Percentiles rank a stretch among this genome's conserved stretches.
Evolutionary conservation across 176 grass and related monocot species (phyloP).

Genomic region (Puccinellia tenuiflora): DNA sequence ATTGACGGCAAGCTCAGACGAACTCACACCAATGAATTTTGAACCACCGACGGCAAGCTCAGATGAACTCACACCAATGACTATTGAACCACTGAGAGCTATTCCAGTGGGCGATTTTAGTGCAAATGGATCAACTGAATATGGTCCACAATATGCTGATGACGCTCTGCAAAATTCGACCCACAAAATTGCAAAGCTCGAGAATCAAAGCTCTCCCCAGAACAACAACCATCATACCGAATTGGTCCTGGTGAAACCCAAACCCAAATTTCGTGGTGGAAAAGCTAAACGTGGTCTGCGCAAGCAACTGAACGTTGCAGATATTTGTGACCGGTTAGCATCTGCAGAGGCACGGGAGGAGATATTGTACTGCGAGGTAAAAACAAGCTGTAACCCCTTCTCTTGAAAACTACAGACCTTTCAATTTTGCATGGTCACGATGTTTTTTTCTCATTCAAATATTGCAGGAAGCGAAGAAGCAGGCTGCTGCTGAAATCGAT

Average conservation of each 20-base stretch:
- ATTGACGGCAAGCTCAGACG: slow-evolving; percentile 15
- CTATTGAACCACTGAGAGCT: slow-evolving; percentile 60
- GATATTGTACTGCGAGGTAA: slow-evolving; percentile 80
- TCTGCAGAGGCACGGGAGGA: slow-evolving; percentile 62
- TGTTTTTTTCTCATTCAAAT: slow-evolving; percentile 14
- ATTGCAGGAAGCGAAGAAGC: slow-evolving; percentile 63
- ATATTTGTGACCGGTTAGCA: slow-evolving; percentile 62
- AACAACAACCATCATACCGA: slow-evolving; percentile 33
- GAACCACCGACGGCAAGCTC: slow-evolving; percentile 12
- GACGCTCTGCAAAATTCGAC: slow-evolving; percentile 33
- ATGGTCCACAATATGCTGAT: slow-evolving; percentile 21
- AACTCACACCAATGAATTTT: slow-evolving; percentile 32
- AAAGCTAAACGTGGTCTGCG: slow-evolving; percentile 55
- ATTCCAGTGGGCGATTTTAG: slow-evolving; percentile 60
- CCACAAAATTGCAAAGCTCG: slow-evolving; percentile 23
- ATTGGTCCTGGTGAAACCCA: slow-evolving; percentile 28
- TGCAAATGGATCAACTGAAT: slow-evolving; percentile 41
- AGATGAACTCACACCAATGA: slow-evolving; percentile 31
- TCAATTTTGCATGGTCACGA: neutral
- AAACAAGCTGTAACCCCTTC: neutral
- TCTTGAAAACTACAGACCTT: neutral
- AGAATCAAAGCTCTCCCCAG: slow-evolving; percentile 23
- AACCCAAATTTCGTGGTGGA: slow-evolving; percentile 41
- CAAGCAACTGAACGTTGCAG: slow-evolving; percentile 52
- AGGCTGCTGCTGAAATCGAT: slow-evolving; percentile 50